Base-by-base conservation (phyloP, 139 green algal genomes). In the Parachlorella kessleri region DNA sequence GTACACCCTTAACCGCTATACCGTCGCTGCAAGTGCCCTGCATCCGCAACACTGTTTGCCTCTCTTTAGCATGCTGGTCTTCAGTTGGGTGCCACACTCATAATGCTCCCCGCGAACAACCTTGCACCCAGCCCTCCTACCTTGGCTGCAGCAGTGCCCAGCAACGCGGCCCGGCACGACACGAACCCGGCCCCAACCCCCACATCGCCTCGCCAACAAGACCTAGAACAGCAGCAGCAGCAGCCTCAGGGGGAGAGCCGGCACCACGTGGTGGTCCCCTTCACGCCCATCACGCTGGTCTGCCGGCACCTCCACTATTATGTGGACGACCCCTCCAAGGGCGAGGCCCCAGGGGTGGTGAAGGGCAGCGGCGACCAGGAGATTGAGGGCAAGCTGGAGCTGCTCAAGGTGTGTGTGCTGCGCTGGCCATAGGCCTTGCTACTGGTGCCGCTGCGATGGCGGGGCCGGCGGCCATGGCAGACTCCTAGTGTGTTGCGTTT, bases 211-310 rank as follows among this genome's bases (percentile, higher is more conserved):
- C 9, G 36, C 32, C 36, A 24, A 48, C 36, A 70, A 40, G 23
- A 30, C 18, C n/a, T 26, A 39, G 14, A 14, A 23, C 5, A 39
- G 70, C 30, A 32, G 42, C 30, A 2, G 70, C 32, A 3, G 28
- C 30, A 42, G 70, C 41, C 35, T 33, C 72, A 1, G 53, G 48
- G 21, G 71, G 63, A 37, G 30, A 2, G 54, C 28, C 55, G n/a
- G 14, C 18, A 84, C 68, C 59, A 53, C 18, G 72, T 80, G 74
- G 64, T 48, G 35, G 73, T 96, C 37, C 78, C 86, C 36, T 95
- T 93, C 66, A 68, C 41, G 14, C 91, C 87, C n/a, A 85, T 95
- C 70, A 89, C 90, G 6, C 80, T 95, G 24, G 84, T 93, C 14
- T 93, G 90, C 81, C 48, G 83, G 33, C 64, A 92, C 39, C 70